phyloP scores from a whole-genome alignment of 2,329 filamentous ascomycete genomes.

The Monosporascus sp. region DNA sequence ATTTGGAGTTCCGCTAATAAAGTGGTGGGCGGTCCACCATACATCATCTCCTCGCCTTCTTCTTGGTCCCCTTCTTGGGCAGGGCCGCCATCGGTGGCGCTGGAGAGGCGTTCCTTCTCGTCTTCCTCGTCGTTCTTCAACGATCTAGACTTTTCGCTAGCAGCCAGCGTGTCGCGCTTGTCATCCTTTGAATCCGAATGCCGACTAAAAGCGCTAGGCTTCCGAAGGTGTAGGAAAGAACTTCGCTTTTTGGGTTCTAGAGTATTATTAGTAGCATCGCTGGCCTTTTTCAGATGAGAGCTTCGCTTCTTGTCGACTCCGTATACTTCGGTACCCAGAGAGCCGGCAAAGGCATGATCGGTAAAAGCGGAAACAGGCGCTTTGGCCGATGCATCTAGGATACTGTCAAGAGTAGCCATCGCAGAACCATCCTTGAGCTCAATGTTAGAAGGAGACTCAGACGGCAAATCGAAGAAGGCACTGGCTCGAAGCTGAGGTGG shows the following conservation, averaged over 20 bases:
- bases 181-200: slow-evolving; percentile 19
- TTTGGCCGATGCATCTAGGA: slow-evolving; percentile 80
- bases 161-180: slow-evolving; percentile 11
- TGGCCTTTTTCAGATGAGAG: slow-evolving; percentile 25
- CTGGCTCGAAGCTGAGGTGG: slow-evolving; percentile 87
- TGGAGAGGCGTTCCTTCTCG: slow-evolving; percentile 18
- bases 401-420: slow-evolving; percentile 81
- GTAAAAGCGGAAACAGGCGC: slow-evolving; percentile 90
- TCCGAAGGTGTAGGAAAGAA: slow-evolving; percentile 45
- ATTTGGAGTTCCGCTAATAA: slow-evolving; percentile 87
- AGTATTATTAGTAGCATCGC: slow-evolving; percentile 13
- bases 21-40: slow-evolving; percentile 75
- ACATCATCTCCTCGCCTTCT: slow-evolving; percentile 44
- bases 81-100: slow-evolving; percentile 23
- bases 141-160: slow-evolving; percentile 3
- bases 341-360: slow-evolving; percentile 77
- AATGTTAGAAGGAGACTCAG: slow-evolving; percentile 42
- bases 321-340: slow-evolving; percentile 70
- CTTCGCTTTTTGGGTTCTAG: slow-evolving; percentile 39
- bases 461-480: slow-evolving; percentile 76
- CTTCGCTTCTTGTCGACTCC: slow-evolving; percentile 52
- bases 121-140: slow-evolving; percentile 12
- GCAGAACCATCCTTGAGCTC: slow-evolving; percentile 73
- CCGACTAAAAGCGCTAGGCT: slow-evolving; percentile 29
- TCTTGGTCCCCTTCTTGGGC: slow-evolving; percentile 38